These are phyloP conservation scores for Leishmania aethiopica DNA, from an alignment of 208 protist genomes.

Conservation along the genomic window DNA sequence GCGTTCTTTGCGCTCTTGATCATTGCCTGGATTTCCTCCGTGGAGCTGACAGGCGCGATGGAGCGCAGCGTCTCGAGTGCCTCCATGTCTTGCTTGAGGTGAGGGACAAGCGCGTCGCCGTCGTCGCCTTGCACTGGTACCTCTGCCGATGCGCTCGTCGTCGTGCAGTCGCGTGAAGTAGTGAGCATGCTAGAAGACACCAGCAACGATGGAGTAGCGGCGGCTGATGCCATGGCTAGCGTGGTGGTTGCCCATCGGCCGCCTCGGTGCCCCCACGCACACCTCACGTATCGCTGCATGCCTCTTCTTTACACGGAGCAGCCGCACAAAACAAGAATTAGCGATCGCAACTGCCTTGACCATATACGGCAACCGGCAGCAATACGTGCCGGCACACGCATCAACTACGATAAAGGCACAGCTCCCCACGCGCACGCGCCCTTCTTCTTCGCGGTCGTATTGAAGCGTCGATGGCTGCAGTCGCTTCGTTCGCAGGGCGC, in stretches of 20 bases:
- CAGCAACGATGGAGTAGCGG: background rate
- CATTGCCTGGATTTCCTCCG: conserved; percentile 62
- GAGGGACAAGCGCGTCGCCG: background rate
- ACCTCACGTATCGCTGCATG: background rate
- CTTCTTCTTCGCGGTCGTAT: background rate
- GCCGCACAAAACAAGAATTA: background rate
- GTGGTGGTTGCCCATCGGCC: background rate
- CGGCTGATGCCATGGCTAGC: background rate
- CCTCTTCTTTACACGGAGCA: background rate
- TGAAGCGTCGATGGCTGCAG: background rate
- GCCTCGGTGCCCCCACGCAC: background rate
- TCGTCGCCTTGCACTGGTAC: background rate
- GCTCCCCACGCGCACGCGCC: background rate
- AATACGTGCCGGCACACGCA: background rate
- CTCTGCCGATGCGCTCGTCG: conserved; percentile 2
- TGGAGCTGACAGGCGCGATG: conserved; percentile 44
- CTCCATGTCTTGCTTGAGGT: conserved; percentile 32
- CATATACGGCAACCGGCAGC: background rate
- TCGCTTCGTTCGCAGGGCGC: background rate
- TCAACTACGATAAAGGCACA: background rate
- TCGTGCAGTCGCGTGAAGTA: conserved; percentile 3
- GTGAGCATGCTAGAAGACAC: conserved; percentile 8
- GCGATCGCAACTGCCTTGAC: background rate
- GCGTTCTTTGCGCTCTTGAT: conserved; percentile 71
- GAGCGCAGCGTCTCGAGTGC: conserved; percentile 50